phyloP scores from a whole-genome alignment of 352 stramenopile species.

The Globisporangium orthogonon region DNA sequence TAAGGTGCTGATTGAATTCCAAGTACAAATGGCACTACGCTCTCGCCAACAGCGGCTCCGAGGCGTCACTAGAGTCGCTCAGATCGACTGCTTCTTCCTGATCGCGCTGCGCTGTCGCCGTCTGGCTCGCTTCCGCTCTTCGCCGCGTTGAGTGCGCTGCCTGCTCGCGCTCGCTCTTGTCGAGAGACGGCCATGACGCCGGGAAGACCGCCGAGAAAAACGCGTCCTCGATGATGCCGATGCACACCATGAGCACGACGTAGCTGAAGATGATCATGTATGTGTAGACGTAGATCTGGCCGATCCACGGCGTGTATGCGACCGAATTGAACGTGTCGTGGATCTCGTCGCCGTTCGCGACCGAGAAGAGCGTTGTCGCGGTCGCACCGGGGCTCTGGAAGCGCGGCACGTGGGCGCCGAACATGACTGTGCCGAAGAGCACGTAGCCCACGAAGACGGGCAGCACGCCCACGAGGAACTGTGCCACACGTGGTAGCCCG shows the following conservation, averaged over 20 bases:
- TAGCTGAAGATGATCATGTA: constrained; percentile 89
- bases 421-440: constrained; percentile 84
- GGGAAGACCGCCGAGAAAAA: constrained; percentile 84
- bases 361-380: constrained; percentile 76
- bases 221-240: constrained; percentile 85
- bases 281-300: constrained; percentile 81
- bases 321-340: constrained; percentile 80
- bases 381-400: constrained; percentile 66
- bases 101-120: neutral
- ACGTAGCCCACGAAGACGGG: constrained; percentile 84
- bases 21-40: neutral
- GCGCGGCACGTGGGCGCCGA: constrained; percentile 68
- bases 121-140: neutral
- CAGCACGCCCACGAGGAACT: constrained; percentile 80
- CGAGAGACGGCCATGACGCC: constrained; percentile 46
- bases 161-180: constrained; percentile 17
- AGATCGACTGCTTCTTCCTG: neutral
- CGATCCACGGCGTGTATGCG: constrained; percentile 60
- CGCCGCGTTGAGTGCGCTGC: constrained; percentile 1
- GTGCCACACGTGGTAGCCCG: constrained; percentile 57
- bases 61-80: neutral
- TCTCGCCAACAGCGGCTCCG: neutral
- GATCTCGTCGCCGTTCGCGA: constrained; percentile 86
- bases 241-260: constrained; percentile 87
- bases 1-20: no score